Base-by-base conservation (phyloP, 2,329 filamentous ascomycete species). In the Botrytis deweyae region DNA sequence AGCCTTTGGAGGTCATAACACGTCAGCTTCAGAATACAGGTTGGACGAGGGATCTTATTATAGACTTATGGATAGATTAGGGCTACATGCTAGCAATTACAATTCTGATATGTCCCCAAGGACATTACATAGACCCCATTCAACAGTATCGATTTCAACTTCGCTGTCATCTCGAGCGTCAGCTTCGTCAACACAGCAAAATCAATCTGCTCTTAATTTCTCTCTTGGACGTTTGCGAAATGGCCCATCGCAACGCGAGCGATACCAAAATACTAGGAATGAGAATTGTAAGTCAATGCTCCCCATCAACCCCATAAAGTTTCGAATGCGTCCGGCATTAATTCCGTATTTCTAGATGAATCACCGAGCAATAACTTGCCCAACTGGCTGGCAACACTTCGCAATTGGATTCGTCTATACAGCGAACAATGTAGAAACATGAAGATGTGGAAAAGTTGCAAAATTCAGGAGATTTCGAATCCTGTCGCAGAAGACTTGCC, bases 41-140 rank as follows among this genome's bases (percentile, higher is more conserved):
- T 33, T 67, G 33, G 64, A 67, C 29, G n/a, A 36, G 29, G n/a
- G 40, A 22, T 67, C 64, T 67, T 67, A 67, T 67, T 33, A 67
- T 29, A 67, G 64, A 36, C 46, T 67, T 2, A 67, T 33, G 33
- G 46, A 38, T 8, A 67, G 64, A 67, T 16, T 67, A 4, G n/a
- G 46, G 12, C 40, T 40, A 40, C 40, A 40, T 40, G 40, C 40
- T 40, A 25, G 36, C 38, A n/a, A 16, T 25, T 38, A 62, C 4
- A 6, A 0, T 5, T 5, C 64, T n/a, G 40, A 66, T 9, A 10
- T 20, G 0, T 5, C 4, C 25, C 49, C 25, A n/a, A n/a, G 25
- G 6, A 3, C 40, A 40, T 40, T 3, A 40, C 40, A 12, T 40
- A 40, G 40, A 40, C 40, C 22, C 49, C 10, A 10, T 52, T 4